Evolutionary conservation across 2,329 filamentous ascomycete species (phyloP), one percentile per base, ranked within the genome.

Genomic region (Claviceps pusilla): DNA sequence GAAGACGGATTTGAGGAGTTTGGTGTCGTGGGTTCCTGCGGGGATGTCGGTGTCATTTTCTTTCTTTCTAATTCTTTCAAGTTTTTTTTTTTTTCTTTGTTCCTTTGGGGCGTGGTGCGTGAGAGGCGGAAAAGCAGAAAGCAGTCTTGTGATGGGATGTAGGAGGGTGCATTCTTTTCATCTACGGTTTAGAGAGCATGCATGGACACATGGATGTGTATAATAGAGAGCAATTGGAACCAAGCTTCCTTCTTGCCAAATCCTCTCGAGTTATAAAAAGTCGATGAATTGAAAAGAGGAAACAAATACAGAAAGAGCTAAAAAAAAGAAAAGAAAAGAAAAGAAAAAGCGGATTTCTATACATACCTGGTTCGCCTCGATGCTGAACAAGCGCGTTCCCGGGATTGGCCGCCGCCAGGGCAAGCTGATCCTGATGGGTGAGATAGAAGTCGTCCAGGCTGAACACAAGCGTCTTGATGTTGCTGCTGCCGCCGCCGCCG

Each of bases 371-470:
- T 65, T 95, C 85, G 19, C 89, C 90, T 48, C 89, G 80, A 61
- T 89, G 84, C 63, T 89, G 86, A 49, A 95, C 75, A 3, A 96
- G 77, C 24, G 79, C 78, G 63, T 95, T 95, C 42, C 77, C 69
- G 0, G 85, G 79, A 63, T 93, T 74, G 7, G 76, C 69, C 48
- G 75, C 68, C 31, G 86, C 82, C 28, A 94, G 78, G 2, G 74
- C 73, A 33, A 76, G 66, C 66, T 93, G 87, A 59, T 84, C 77
- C 28, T 73, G 71, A 65, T 87, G 87, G 14, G 80, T 76, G 53
- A 94, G 81, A 70, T 96, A 95, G 61, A 96, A 83, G 71, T 95
- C 89, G 67, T 96, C 90, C 59, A 95, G 84, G 66, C 86, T 90
- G 67, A 88, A 78, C 53, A 89, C 84, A 50, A 87, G 73, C 3